Conservation (phyloP, 257 asterid genomes). For the Eustoma russellianum region DNA sequence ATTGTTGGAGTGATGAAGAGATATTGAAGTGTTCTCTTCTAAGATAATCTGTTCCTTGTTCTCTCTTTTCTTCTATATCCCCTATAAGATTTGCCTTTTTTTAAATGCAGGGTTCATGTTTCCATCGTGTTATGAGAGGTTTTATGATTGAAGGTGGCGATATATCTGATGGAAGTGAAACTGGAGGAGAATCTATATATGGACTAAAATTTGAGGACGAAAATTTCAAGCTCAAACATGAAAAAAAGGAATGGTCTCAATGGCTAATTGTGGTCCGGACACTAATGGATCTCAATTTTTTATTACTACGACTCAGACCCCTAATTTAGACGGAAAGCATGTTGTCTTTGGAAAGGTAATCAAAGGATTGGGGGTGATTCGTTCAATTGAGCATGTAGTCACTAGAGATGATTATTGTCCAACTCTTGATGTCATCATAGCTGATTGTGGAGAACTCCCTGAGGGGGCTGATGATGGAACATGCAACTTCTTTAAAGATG, state of each 20-base stretch:
- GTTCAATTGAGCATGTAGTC: slow-evolving; percentile 46
- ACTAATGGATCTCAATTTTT: slow-evolving; percentile 30
- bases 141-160: slow-evolving; percentile 30
- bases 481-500: slow-evolving; percentile 31
- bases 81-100: background rate
- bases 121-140: slow-evolving; percentile 29
- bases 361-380: slow-evolving; percentile 62
- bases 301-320: slow-evolving; percentile 22
- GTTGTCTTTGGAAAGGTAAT: slow-evolving; percentile 73
- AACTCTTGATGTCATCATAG: slow-evolving; percentile 32
- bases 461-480: slow-evolving; percentile 36
- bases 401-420: slow-evolving; percentile 34
- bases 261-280: slow-evolving; percentile 33
- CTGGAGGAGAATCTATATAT: slow-evolving; percentile 35
- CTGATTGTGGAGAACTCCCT: slow-evolving; percentile 66
- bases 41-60: no score
- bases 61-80: background rate
- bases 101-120: slow-evolving; percentile 26
- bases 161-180: slow-evolving; percentile 25
- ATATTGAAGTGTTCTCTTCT: background rate
- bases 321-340: slow-evolving; percentile 52
- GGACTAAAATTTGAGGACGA: slow-evolving; percentile 34
- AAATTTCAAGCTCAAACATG: slow-evolving; percentile 31
- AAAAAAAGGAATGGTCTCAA: slow-evolving; percentile 35
- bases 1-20: background rate